A percentile compares a stretch with the other conserved stretches of the same genome.
These are phyloP conservation scores for Cladobotryum mycophilum DNA, from an alignment of 2,329 filamentous ascomycete genomes.

Conservation along the genomic window DNA sequence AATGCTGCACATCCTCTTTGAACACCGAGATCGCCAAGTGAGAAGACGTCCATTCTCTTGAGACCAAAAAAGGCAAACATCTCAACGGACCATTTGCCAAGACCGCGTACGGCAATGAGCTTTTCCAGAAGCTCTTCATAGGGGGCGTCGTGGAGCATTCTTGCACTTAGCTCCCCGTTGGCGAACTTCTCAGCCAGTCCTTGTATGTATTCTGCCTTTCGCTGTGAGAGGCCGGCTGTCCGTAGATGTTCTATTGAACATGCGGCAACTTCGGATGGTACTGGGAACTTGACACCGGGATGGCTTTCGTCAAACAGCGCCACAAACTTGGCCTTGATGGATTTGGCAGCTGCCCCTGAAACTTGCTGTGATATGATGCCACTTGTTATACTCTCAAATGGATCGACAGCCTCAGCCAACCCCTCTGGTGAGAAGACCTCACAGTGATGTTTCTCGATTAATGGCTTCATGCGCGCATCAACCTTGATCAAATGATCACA, in stretches of 20 bases:
- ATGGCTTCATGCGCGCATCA: slow-evolving; percentile 63
- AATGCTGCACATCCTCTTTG: slow-evolving; percentile 92
- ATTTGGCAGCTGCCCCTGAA: slow-evolving; percentile 81
- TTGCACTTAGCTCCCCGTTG: slow-evolving; percentile 65
- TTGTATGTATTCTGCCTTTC: slow-evolving; percentile 91
- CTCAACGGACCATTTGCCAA: slow-evolving; percentile 88
- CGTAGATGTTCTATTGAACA: slow-evolving; percentile 63
- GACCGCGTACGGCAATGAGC: slow-evolving; percentile 76
- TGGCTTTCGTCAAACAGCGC: slow-evolving; percentile 53
- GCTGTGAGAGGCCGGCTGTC: slow-evolving; percentile 80
- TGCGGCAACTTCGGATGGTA: slow-evolving; percentile 63
- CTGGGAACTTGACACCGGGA: slow-evolving; percentile 53
- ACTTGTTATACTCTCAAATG: slow-evolving; percentile 74
- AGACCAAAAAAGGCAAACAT: slow-evolving; percentile 98
- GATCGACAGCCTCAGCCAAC: slow-evolving; percentile 78
- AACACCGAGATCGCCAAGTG: slow-evolving; percentile 84
- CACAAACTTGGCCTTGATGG: slow-evolving; percentile 83
- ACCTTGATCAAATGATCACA: slow-evolving; percentile 65
- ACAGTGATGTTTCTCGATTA: slow-evolving; percentile 73
- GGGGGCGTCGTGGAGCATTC: slow-evolving; percentile 67
- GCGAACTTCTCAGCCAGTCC: slow-evolving; percentile 79
- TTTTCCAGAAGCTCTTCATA: slow-evolving; percentile 82
- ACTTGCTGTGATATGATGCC: slow-evolving; percentile 97
- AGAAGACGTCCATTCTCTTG: slow-evolving; percentile 91
- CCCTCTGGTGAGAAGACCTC: slow-evolving; percentile 74